Evolutionary conservation across 352 stramenopile genomes (phyloP).

Genomic region (Globisporangium spiculum): DNA sequence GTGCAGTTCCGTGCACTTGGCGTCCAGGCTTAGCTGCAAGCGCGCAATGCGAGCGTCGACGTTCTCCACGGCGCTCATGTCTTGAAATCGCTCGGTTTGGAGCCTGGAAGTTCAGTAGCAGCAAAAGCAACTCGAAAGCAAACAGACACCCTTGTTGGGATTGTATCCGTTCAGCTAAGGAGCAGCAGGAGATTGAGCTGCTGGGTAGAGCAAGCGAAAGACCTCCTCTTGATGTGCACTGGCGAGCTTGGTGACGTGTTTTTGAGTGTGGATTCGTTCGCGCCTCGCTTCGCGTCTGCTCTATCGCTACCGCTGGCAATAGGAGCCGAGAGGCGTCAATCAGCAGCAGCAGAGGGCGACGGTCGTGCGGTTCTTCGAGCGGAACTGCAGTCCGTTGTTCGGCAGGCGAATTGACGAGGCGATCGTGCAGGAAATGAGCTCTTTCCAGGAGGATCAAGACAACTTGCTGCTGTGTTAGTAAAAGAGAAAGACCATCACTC

Average conservation of each 20-base stretch:
- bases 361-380: too few relatives aligned
- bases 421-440: background rate
- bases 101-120: background rate
- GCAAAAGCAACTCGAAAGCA: background rate
- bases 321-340: background rate
- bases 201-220: background rate
- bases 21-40: constrained; percentile 44
- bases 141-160: background rate
- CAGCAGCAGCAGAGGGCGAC: background rate
- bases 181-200: background rate
- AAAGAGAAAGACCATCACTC: constrained; percentile 15
- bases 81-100: background rate
- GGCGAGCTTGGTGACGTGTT: background rate
- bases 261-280: background rate
- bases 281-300: background rate
- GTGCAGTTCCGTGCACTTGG: constrained; percentile 41
- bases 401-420: background rate
- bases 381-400: background rate
- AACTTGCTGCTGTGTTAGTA: background rate
- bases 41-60: constrained; percentile 52
- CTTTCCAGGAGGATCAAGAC: background rate
- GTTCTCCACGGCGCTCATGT: constrained; percentile 69
- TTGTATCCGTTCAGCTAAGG: background rate
- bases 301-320: constrained; percentile 1
- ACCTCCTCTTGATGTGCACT: background rate